A percentile compares a stretch with the other conserved stretches of the same genome.
These are phyloP conservation scores for Nakataea oryzae DNA, from an alignment of 2,329 filamentous ascomycete species.

Conservation along the genomic window DNA sequence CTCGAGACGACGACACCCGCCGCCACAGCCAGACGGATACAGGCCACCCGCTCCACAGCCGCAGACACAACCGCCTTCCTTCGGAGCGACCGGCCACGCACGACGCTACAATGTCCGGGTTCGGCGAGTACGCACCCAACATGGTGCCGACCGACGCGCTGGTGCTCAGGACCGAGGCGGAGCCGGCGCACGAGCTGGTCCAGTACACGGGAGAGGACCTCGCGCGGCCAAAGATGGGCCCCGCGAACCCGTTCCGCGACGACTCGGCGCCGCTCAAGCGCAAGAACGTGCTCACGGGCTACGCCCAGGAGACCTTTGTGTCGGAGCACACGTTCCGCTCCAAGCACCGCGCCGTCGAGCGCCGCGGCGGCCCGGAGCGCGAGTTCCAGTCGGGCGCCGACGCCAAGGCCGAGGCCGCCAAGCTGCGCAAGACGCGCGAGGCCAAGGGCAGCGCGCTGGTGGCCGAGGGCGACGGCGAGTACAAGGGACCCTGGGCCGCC, in stretches of 20 bases:
- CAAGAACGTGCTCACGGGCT: slow-evolving; percentile 76
- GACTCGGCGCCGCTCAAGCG: slow-evolving; percentile 50
- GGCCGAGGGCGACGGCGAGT: slow-evolving; percentile 77
- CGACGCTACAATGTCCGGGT: slow-evolving; percentile 39
- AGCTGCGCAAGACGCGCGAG: slow-evolving; percentile 65
- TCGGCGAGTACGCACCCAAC: slow-evolving; percentile 55
- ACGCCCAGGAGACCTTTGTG: slow-evolving; percentile 77
- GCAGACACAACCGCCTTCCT: background rate
- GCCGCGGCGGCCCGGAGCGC: slow-evolving; percentile 45
- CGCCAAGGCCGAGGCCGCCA: slow-evolving; percentile 61
- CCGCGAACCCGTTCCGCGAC: slow-evolving; percentile 65
- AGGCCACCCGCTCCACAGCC: background rate
- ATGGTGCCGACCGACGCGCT: slow-evolving; percentile 56
- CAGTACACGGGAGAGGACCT: slow-evolving; percentile 65
- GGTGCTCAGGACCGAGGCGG: slow-evolving; percentile 43
- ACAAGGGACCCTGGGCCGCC: slow-evolving; percentile 89
- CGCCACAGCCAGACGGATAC: background rate
- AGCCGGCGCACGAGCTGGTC: slow-evolving; percentile 49
- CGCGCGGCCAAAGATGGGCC: slow-evolving; percentile 54
- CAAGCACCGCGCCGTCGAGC: slow-evolving; percentile 76
- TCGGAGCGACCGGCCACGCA: background rate
- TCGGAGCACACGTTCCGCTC: slow-evolving; percentile 84
- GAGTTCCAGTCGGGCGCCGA: slow-evolving; percentile 43
- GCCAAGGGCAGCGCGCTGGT: slow-evolving; percentile 75
- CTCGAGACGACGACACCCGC: background rate